Evolutionary conservation across 805 yeast genomes (phyloP), one percentile per base, ranked within the genome.

Genomic region (Cyberlindnera euphorbiae): DNA sequence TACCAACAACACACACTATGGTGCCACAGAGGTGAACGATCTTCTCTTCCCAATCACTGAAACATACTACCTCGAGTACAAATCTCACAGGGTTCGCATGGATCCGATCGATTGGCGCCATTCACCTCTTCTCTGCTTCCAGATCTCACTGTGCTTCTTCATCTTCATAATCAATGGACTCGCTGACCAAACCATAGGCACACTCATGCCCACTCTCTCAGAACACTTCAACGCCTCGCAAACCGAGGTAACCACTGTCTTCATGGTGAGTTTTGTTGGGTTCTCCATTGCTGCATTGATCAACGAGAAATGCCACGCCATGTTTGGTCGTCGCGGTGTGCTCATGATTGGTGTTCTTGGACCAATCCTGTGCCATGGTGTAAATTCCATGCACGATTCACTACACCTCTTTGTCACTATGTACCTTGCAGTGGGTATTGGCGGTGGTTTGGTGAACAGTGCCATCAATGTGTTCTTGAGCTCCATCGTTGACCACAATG

Each of bases 151-250:
- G 0, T 53, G 66, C 1, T 70, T 61, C 40, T 26, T 58, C 17
- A 51, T 64, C 1, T 71, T 77, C 46, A 50, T 66, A 2, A 49
- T 75, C 2, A 55, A 73, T 40, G 87, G 87, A 0, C 50, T 79
- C 19, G 64, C 69, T 6, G 86, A 80, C 46, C 82, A 79, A 51
- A 64, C 81, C 0, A 54, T 77, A 13, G 86, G 86, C 0, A 68
- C 83, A 0, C 50, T 79, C 26, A 61, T 80, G 41, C 81, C 82
- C 2, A 59, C 67, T 26, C 44, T 78, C 12, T 69, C 75, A 36
- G 53, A 50, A 5, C 57, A 71, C 32, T 79, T 77, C 51, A 21
- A 58, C 2, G 63, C 77, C 6, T 60, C 69, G 42, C 74, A 80
- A 45, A 55, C 71, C 1, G 59, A 62, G 23, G 58, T 73, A 2